Conservation (phyloP, 2,329 filamentous ascomycete species). For the Chalaropsis thielavioides region DNA sequence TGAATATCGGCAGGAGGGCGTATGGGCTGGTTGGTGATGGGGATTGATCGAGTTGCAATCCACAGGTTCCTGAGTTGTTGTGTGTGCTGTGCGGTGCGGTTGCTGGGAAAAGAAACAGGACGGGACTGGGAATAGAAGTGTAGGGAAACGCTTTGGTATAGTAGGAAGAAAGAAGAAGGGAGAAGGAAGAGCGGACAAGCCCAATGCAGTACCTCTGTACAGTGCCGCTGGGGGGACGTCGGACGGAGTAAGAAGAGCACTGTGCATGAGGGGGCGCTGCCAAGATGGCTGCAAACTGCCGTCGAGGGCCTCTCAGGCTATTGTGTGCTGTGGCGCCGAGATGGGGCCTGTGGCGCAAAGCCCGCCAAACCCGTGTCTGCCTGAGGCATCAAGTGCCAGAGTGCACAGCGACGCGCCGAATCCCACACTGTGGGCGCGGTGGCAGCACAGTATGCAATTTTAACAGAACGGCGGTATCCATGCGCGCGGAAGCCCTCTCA, state of each 20-base stretch:
- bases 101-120: neutral
- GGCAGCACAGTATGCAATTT: slow-evolving; percentile 1
- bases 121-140: neutral
- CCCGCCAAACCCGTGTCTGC: slow-evolving; percentile 1
- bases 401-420: neutral
- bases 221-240: neutral
- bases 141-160: neutral
- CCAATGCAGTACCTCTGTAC: slow-evolving; percentile 7
- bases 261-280: neutral
- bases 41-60: neutral
- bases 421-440: slow-evolving; percentile 2
- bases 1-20: no score
- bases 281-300: neutral
- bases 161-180: neutral
- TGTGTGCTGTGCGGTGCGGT: slow-evolving; percentile 1
- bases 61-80: neutral
- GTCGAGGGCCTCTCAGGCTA: neutral
- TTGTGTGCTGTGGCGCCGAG: slow-evolving; percentile 3
- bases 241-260: neutral
- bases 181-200: neutral
- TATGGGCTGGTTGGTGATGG: no score
- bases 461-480: neutral
- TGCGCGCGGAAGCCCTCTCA: neutral
- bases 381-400: slow-evolving; percentile 12
- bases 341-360: slow-evolving; percentile 2